These are phyloP conservation scores for Sanghuangporus sanghuang DNA, from an alignment of 1,284 basidiomycete species.

Conservation along the genomic window DNA sequence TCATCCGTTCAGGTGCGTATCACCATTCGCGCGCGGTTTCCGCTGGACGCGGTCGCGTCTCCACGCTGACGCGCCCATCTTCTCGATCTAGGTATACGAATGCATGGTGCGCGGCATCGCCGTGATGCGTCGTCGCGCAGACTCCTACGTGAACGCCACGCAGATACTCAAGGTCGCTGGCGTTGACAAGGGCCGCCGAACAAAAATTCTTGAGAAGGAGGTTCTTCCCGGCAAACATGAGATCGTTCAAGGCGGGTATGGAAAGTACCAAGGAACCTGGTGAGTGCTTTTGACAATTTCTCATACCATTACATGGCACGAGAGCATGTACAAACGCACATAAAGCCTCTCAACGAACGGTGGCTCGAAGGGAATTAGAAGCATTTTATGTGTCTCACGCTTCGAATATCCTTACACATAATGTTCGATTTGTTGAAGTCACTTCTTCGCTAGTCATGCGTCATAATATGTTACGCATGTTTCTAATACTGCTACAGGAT, in stretches of 20 bases:
- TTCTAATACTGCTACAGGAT: constrained; percentile 53
- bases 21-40: constrained; percentile 34
- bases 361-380: background rate
- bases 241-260: constrained; percentile 98
- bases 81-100: constrained; percentile 72
- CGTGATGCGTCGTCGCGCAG: constrained; percentile 93
- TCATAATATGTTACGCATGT: background rate
- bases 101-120: constrained; percentile 98
- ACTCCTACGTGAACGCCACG: constrained; percentile 96
- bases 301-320: background rate
- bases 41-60: constrained; percentile 20
- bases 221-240: constrained; percentile 95
- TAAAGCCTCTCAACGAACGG: background rate
- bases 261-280: constrained; percentile 99
- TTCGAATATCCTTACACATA: background rate
- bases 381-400: background rate
- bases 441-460: background rate
- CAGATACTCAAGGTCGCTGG: constrained; percentile 99
- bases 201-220: constrained; percentile 98
- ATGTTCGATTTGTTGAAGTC: background rate
- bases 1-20: constrained; percentile 72
- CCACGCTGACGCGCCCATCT: background rate
- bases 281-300: constrained; percentile 31
- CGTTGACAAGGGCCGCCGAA: constrained; percentile 93
- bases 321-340: background rate